These are phyloP conservation scores for Claviceps pusilla DNA, from an alignment of 2,329 filamentous ascomycete genomes.

Conservation along the genomic window DNA sequence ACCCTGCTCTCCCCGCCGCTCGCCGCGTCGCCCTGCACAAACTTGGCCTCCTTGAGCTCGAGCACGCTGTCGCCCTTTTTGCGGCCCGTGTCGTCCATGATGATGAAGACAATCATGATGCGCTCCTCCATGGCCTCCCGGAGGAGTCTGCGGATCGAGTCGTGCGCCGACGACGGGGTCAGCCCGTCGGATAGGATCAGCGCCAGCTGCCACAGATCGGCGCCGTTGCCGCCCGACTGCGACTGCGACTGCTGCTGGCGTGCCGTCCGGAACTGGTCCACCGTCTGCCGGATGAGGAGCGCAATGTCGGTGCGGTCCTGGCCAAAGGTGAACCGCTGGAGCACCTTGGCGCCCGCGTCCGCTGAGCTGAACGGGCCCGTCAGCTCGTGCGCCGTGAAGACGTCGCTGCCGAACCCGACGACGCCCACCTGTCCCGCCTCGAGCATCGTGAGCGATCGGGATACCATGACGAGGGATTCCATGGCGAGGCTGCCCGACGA, in stretches of 20 bases:
- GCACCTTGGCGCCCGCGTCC: constrained; percentile 61
- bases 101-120: constrained; percentile 96
- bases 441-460: constrained; percentile 75
- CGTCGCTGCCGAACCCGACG: constrained; percentile 71
- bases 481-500: constrained; percentile 69
- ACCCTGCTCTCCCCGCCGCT: constrained; percentile 45
- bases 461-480: constrained; percentile 84
- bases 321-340: constrained; percentile 71
- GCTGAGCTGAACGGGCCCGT: constrained; percentile 58
- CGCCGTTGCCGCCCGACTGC: constrained; percentile 21
- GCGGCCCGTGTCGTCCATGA: constrained; percentile 56
- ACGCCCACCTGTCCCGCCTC: constrained; percentile 91
- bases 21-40: constrained; percentile 41
- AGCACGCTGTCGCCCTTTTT: constrained; percentile 53
- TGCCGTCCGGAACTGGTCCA: constrained; percentile 69
- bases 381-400: constrained; percentile 77
- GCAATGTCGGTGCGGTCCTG: constrained; percentile 79
- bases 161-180: constrained; percentile 68
- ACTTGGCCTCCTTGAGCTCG: constrained; percentile 76
- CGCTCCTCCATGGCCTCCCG: constrained; percentile 80
- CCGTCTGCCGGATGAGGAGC: constrained; percentile 59
- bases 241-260: constrained; percentile 39
- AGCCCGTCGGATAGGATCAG: constrained; percentile 89
- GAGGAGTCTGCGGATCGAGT: constrained; percentile 65
- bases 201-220: constrained; percentile 88